Conservation (phyloP, 139 green algal species). For the Dunaliella primolecta region DNA sequence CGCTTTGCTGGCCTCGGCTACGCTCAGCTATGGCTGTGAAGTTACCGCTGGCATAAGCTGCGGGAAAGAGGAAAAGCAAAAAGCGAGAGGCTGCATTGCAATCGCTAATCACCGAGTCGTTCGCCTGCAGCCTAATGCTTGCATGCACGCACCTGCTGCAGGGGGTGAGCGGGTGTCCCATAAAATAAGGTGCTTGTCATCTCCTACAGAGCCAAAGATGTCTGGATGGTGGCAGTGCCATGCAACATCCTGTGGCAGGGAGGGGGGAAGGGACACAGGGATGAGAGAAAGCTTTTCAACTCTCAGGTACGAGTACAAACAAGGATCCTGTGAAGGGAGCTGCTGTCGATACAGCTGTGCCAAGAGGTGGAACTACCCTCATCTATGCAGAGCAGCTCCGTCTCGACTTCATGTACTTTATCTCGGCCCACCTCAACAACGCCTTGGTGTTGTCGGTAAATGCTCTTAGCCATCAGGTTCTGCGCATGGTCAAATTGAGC, state of each 20-base stretch:
- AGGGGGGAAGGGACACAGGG: no score
- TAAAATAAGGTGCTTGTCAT: conserved; percentile 93
- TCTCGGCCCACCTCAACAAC: conserved; percentile 88
- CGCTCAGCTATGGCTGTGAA: no score
- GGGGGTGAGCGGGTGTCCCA: conserved; percentile 87
- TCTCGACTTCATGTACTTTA: no score
- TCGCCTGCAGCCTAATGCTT: no score
- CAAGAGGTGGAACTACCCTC: no score
- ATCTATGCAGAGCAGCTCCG: no score
- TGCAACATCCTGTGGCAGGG: conserved; percentile 82
- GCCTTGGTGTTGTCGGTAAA: conserved; percentile 74
- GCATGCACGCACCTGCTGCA: not conserved
- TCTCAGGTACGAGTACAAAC: not conserved
- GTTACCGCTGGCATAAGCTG: no score
- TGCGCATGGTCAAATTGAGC: conserved; percentile 26
- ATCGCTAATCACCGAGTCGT: no score
- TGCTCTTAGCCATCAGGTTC: conserved; percentile 68
- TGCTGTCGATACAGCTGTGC: not conserved
- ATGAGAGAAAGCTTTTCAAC: no score
- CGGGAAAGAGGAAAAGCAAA: no score
- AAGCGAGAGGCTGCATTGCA: no score
- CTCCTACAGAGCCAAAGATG: conserved; percentile 94
- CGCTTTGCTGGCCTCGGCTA: no score
- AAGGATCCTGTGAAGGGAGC: not conserved
- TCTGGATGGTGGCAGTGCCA: conserved; percentile 90